These are phyloP conservation scores for Ziziphus jujuba DNA, from an alignment of 306 rosid species.

Conservation along the genomic window DNA sequence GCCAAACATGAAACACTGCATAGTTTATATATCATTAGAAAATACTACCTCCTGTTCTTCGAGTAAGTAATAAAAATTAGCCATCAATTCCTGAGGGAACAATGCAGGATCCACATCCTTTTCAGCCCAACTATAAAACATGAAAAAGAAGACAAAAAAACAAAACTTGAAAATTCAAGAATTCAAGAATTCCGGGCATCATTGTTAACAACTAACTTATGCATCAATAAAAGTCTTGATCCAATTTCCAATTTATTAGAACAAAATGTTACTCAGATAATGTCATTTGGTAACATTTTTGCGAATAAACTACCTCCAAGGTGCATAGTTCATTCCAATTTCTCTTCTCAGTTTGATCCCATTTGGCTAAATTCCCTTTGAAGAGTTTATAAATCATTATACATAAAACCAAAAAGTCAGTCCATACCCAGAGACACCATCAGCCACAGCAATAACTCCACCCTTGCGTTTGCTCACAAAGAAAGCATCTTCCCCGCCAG, in stretches of 20 bases:
- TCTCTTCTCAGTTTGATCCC: background rate
- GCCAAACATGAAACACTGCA: background rate
- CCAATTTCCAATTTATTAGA: background rate
- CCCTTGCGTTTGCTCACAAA: slow-evolving; percentile 67
- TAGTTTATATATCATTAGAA: background rate
- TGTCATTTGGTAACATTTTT: background rate
- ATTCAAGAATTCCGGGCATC: background rate
- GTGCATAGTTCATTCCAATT: background rate
- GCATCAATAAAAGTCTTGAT: background rate
- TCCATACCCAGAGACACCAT: slow-evolving; percentile 95
- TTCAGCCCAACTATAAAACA: slow-evolving; percentile 80
- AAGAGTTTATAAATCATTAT: background rate
- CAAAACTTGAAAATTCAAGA: slow-evolving; percentile 1
- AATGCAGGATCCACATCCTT: slow-evolving; percentile 82
- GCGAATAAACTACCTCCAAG: background rate
- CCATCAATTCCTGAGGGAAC: slow-evolving; percentile 79
- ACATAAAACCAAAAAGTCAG: slow-evolving; percentile 6
- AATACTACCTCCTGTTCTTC: slow-evolving; percentile 66
- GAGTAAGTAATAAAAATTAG: slow-evolving; percentile 59
- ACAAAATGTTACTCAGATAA: no score
- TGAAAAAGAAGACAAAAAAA: background rate
- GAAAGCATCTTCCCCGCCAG: slow-evolving; percentile 96
- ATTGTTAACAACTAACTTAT: background rate
- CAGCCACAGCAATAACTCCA: slow-evolving; percentile 90
- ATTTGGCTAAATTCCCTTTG: background rate